Base-by-base conservation (phyloP, 768 basidiomycete species). In the Rhodotorula taiwanensis region DNA sequence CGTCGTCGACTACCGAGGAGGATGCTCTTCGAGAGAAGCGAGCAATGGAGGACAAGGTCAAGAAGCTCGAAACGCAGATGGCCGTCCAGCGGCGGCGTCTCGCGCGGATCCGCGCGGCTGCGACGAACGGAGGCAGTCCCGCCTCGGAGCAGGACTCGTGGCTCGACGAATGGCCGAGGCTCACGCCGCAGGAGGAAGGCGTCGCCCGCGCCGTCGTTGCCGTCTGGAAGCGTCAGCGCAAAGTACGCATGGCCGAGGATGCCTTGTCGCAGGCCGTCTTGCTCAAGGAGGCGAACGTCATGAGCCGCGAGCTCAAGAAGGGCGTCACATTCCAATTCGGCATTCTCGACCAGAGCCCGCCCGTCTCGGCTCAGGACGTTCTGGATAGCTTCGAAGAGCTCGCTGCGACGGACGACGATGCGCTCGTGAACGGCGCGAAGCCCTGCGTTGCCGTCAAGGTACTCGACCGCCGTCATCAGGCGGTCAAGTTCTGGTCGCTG, bases 221-320 rank as follows among this genome's bases (percentile, higher is more conserved):
- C 67, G 84, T 82, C 70, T 99, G 94, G 94, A 81, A 88, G 67
- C 81, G 84, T 0, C 85, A 89, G 76, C 80, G 87, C 28, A 82
- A 86, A 11, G 92, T 95, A 74, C 87, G 86, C 1, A 94, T 98
- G 89, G 89, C 93, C 2, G 93, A 98, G 77, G 79, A 82, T 33
- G 84, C 92, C 28, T 78, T 98, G 55, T 85, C 86, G 10, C 86
- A 83, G 73, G 93, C 93, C 15, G 85, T 92, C 3, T 74, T 86
- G 58, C 79, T 97, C 44, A 93, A 95, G 76, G 95, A 99, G 77
- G 94, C 91, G 9, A 97, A 95, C 75, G 81, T 97, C 50, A 87
- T 95, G 71, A 90, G 88, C 87, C 86, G 66, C 23, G 89, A 93
- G 75, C 83, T 95, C 47, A 80, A 83, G 36, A 92, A 94, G 75